Base-by-base conservation (phyloP, 495 filamentous ascomycete genomes). In the Aspergillus panamensis region DNA sequence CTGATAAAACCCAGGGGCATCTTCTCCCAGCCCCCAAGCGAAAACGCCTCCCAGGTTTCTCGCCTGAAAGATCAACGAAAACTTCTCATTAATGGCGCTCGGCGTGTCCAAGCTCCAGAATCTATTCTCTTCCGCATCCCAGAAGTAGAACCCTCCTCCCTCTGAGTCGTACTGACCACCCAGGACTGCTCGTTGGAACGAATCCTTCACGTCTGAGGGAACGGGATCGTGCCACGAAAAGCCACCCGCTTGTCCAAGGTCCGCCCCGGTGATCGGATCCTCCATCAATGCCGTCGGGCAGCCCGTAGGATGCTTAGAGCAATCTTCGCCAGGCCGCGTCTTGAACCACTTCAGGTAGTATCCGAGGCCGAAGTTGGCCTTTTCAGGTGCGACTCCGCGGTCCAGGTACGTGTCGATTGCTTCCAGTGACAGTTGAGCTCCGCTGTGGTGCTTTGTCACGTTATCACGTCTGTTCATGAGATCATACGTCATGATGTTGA, bases 401-500 rank as follows among this genome's bases (percentile, higher is more conserved):
- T 74, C 71, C 3, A 87, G 56, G 63, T 91, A 92, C 43, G 81
- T 75, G 51, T 84, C 70, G 12, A 90, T 62, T 10, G 80, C 70
- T 9, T 79, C 76, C 14, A 84, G 67, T 25, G 82, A 85, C 6
- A 73, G 70, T 54, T 73, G 61, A 25, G 90, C 68, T 31, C 84
- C 82, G 13, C 82, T 87, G 62, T 88, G 85, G 62, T 90, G 87
- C 55, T 79, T 81, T 5, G 87, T 90, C 7, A 83, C 67, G 55
- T 73, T 82, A 62, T 91, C 85, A 16, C 88, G 82, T 25, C 87
- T 81, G 71, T 90, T 91, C 82, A 88, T 87, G 40, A 92, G 66
- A 58, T 92, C 88, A 70, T 92, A 92, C 20, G 81, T 82, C 88
- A 92, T 92, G 51, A 91, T 79, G 65, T 90, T 92, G 65, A 90